Evolutionary conservation across 1,284 basidiomycete genomes (phyloP), one percentile per base, ranked within the genome.

Genomic region (Leccinum pallidistipes): DNA sequence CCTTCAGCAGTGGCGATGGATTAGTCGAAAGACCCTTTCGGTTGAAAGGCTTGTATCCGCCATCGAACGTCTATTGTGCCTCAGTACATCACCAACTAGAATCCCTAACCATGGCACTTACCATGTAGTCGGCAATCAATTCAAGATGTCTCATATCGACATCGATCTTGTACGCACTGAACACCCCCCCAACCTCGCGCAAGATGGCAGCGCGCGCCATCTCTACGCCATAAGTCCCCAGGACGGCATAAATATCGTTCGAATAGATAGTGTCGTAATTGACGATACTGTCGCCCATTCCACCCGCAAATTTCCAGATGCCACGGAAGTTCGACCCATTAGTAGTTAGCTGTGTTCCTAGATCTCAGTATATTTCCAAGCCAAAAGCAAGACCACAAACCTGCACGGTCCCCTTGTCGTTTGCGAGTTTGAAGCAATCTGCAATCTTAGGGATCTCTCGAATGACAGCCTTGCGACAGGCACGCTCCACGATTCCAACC

Each of bases 81-180:
- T 56, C 55, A 62, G 36, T 59, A 56, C 27, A 56, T 62, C 56
- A 45, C 56, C 29, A 14, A 58, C 38, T 11, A 43, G 38, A 63
- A 50, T 24, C 12, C 27, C 5, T 47, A 10, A 55, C 24, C 10
- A 53, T 12, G 34, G 34, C 24, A 55, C 89, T 66, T 71, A 95
- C 94, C 95, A 98, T 98, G 76, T 99, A 99, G 77, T 99, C 97
- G 36, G 97, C 97, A 74, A 99, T 98, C 64, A 99, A 83, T 72
- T 96, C 95, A 59, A 99, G 81, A 81, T 99, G 97, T 60, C 97
- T 87, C 69, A 87, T 88, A 77, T 98, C 91, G 59, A 99, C 97
- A 63, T 92, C 93, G 72, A 99, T 99, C 73, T 92, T 97, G 80
- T 99, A 99, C 3, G 92, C 95, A n/a, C 87, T 89, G 77, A 99